Base-by-base conservation (phyloP, 139 green algal species). In the Nannochloris sp. region DNA sequence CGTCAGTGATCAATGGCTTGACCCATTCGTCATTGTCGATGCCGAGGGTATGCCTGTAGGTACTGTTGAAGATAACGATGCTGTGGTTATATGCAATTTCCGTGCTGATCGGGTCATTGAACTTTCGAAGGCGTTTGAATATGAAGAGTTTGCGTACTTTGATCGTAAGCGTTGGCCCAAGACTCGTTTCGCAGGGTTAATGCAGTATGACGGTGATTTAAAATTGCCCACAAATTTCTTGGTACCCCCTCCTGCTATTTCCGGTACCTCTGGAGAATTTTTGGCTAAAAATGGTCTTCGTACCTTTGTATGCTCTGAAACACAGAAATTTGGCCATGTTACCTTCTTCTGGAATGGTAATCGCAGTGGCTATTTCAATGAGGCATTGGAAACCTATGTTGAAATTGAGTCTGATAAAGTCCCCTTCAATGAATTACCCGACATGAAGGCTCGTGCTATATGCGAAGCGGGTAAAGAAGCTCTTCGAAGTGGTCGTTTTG, bases 321-420 rank as follows among this genome's bases (percentile, higher is more conserved):
- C 85, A 12, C 88, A 96, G 68, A 97, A 97, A 83, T 95, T 97
- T 69, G 88, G 91, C 81, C 25, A 78, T 36, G 67, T 95, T 12
- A 96, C 91, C 0, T 97, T 97, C 76, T 97, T 97, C 78, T 97
- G 91, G 91, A 97, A 97, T 54, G 91, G 91, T 65, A 97, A 97
- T 84, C 81, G 91, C 53, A 88, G 78, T 14, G 91, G 90, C 9
- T 92, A 90, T 74, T 87, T 97, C 61, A 78, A 95, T 65, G 68
- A 81, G 23, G 81, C 89, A 31, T 60, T 91, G 65, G 91, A 97
- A 80, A 92, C 78, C 6, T 97, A 93, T 71, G 59, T 93, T 19
- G 85, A 86, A 80, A 92, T 97, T 36, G 83, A 80, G 2, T 88
- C 71, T 4, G 91, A 97, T 78, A 88, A 85, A 29, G 71, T 92